Base-by-base conservation (phyloP, 257 asterid species). In the Rauvolfia tetraphylla region DNA sequence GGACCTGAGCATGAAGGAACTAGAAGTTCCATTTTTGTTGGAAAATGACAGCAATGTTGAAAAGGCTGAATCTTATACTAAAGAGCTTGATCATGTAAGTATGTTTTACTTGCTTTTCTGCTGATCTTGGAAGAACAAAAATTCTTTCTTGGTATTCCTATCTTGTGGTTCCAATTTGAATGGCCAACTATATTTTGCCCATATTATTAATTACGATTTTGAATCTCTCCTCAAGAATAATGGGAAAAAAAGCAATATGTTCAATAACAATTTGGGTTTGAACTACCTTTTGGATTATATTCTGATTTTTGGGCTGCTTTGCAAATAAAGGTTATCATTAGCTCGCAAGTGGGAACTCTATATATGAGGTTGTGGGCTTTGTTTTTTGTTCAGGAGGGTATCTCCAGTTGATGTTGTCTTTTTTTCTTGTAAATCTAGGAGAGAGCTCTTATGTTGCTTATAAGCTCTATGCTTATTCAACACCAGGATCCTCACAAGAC, bases 1-100 rank as follows among this genome's bases (percentile, higher is more conserved):
- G 68, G 83, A 81, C 77, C 78, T 75, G 79, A 79, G 82, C 78
- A 75, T 68, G 79, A 86, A 70, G 63, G 89, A 79, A 81, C 75
- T 84, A 65, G 93, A 84, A 74, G 79, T 81, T 71, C 75, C 91
- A 59, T 83, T 79, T 81, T 80, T 76, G 15, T 41, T 83, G 61
- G 87, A 83, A 70, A 82, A 84, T 80, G 85, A 86, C 75, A 79
- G 83, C 83, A 85, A 86, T 84, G 83, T 92, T 72, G 84, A 89
- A 79, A 85, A 80, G 80, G 99, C 97, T 38, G 92, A 91, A 79
- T 89, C 88, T 78, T 89, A 83, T 79, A 62, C 84, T 77, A 90
- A 91, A 85, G 96, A 87, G 74, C 97, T 92, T 68, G 96, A 87
- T 36, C 82, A 90, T 75, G 99, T 92, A 86, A 90, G 93, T 68